Evolutionary conservation across 345 rosid species (phyloP).

Genomic region (Citrus reticulata): DNA sequence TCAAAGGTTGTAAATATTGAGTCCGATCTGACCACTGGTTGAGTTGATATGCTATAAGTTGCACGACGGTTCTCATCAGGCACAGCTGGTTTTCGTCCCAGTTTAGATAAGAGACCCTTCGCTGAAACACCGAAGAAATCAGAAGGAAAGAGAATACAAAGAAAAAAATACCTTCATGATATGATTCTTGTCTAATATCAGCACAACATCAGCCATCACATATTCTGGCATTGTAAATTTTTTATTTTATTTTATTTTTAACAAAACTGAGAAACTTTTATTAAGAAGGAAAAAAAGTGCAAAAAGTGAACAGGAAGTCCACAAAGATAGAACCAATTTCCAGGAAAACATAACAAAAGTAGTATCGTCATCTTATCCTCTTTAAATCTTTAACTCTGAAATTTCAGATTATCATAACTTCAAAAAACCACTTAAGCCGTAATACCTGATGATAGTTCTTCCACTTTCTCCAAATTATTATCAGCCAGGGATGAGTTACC

Average conservation of each 20-base stretch:
- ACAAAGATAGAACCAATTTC: too few species aligned
- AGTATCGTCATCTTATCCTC: not conserved
- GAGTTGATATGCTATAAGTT: slow-evolving; percentile 51
- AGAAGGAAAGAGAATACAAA: not conserved
- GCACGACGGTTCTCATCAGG: slow-evolving; percentile 65
- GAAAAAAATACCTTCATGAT: not conserved
- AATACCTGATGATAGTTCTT: slow-evolving; percentile 70
- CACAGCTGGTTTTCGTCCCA: slow-evolving; percentile 44
- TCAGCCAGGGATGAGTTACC: slow-evolving; percentile 43
- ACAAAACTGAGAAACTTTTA: too few species aligned
- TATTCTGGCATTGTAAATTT: not conserved
- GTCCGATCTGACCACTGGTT: slow-evolving; percentile 41
- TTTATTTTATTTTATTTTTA: too few species aligned
- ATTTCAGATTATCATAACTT: not conserved
- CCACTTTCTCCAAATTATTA: slow-evolving; percentile 54
- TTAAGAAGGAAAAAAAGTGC: too few species aligned
- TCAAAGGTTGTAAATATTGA: slow-evolving; percentile 83
- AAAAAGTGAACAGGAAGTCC: too few species aligned
- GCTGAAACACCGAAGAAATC: slow-evolving; percentile 31
- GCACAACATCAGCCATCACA: not conserved
- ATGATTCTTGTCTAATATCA: not conserved
- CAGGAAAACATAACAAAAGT: not conserved
- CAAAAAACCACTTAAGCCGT: not conserved
- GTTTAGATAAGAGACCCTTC: slow-evolving; percentile 49
- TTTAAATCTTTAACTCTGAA: not conserved